Evolutionary conservation across 140 eudicot species (phyloP), one percentile per base, ranked within the genome.

Genomic region (Anethum foeniculum): DNA sequence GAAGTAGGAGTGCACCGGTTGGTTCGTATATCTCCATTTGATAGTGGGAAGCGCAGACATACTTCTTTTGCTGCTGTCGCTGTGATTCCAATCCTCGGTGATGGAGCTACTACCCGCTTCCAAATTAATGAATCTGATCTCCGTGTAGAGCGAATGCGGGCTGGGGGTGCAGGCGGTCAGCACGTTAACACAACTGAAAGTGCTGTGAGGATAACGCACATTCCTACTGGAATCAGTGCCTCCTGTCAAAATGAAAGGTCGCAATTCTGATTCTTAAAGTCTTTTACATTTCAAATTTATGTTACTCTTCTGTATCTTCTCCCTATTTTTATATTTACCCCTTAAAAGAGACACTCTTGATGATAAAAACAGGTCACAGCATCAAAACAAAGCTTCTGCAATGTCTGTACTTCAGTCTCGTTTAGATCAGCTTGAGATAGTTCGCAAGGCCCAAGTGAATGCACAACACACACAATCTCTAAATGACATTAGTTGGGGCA

Each of bases 101-200:
- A 93, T 51, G 97, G 88, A 54, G 88, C 91, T 76, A 25, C 62
- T n/a, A 85, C 93, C 72, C 96, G 78, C 72, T 89, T 89, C 76
- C 92, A 93, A 77, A 93, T 95, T 72, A 95, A 89, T 58, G 98
- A 92, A 68, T 91, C 99, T 14, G 99, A 93, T 90, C 91, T 95
- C 12, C 82, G 87, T 15, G 88, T 95, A 56, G 99, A 95, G 80
- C 87, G 98, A 52, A 89, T 80, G 81, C 97, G 98, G 82, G 64
- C 98, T 21, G 98, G 99, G 13, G 99, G 99, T 75, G 88, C 98
- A 32, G 98, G 99, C 47, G 99, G 98, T 77, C 99, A 95, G 87
- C 86, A 79, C 75, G 98, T 88, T 25, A 94, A 94, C 81, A 94
- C 96, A 13, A 94, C 98, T 0, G 96, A 94, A 49, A 94, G 98